Percentiles rank a stretch among this genome's conserved stretches.
Evolutionary conservation across 306 rosid species (phyloP).

Genomic region (Rosa chinensis): DNA sequence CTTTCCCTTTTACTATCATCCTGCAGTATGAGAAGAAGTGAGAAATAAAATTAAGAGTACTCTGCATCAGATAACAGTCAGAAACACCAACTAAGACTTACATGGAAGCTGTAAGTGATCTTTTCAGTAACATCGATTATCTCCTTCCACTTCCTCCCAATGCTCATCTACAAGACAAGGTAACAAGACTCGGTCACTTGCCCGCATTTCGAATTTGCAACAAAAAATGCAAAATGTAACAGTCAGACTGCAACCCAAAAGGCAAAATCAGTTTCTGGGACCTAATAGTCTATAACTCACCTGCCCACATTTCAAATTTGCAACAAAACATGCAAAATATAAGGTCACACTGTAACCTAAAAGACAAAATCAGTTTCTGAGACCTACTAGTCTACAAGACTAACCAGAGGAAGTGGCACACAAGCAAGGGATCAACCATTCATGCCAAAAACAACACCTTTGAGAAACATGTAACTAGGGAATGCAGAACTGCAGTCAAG

Average conservation of each 20-base stretch:
- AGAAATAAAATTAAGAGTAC: conserved; percentile 21
- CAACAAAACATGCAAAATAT: neutral
- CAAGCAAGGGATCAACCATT: neutral
- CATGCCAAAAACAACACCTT: neutral
- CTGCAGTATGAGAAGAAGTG: conserved; percentile 49
- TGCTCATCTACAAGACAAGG: conserved; percentile 66
- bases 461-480: neutral
- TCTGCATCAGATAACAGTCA: neutral
- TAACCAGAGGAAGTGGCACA: neutral
- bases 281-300: neutral
- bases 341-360: neutral
- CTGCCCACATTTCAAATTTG: neutral
- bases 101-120: conserved; percentile 76
- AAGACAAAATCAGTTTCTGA: neutral
- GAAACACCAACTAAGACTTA: conserved; percentile 29
- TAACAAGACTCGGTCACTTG: conserved; percentile 9
- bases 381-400: neutral
- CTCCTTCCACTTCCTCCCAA: conserved; percentile 99
- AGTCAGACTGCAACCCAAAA: neutral
- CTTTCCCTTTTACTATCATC: conserved; percentile 75
- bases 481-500: neutral
- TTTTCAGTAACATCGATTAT: conserved; percentile 68
- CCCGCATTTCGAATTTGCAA: neutral
- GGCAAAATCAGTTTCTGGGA: neutral
- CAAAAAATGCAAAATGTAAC: neutral